phyloP scores from a whole-genome alignment of 208 protist species.

The Vickermania ingenoplastis region DNA sequence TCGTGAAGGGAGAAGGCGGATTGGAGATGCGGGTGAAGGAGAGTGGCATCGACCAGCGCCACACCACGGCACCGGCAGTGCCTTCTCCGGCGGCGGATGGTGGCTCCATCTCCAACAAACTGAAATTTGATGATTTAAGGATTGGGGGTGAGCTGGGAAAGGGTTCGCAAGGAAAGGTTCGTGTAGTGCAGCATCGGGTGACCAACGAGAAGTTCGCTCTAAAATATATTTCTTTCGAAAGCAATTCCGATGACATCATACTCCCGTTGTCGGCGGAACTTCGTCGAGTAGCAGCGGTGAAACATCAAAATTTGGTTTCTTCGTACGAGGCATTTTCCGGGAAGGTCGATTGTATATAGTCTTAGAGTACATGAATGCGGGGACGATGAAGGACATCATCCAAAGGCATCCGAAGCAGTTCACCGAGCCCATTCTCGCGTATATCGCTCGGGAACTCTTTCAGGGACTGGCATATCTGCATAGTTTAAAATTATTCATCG shows the following conservation, averaged over 20 bases:
- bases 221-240: conserved; percentile 75
- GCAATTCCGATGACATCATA: conserved; percentile 63
- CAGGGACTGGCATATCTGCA: conserved; percentile 80
- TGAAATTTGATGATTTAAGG: conserved; percentile 80
- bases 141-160: conserved; percentile 71
- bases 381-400: conserved; percentile 83
- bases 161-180: conserved; percentile 83
- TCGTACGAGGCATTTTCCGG: conserved; percentile 88
- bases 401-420: conserved; percentile 54
- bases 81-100: conserved; percentile 20
- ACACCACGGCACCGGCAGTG: conserved; percentile 12
- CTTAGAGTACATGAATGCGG: conserved; percentile 86
- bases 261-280: conserved; percentile 66
- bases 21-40: conserved; percentile 84
- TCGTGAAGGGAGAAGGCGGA: conserved; percentile 81
- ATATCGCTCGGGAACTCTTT: conserved; percentile 79
- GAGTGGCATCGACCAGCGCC: conserved; percentile 51
- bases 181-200: conserved; percentile 60
- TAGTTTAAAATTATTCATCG: conserved; percentile 88
- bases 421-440: conserved; percentile 70
- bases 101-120: conserved; percentile 44
- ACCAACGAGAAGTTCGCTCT: conserved; percentile 77
- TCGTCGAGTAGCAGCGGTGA: conserved; percentile 69
- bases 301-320: conserved; percentile 82
- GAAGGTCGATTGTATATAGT: conserved; percentile 83